Base-by-base conservation (phyloP, 331 rosid species). In the Quercus tomentella region DNA sequence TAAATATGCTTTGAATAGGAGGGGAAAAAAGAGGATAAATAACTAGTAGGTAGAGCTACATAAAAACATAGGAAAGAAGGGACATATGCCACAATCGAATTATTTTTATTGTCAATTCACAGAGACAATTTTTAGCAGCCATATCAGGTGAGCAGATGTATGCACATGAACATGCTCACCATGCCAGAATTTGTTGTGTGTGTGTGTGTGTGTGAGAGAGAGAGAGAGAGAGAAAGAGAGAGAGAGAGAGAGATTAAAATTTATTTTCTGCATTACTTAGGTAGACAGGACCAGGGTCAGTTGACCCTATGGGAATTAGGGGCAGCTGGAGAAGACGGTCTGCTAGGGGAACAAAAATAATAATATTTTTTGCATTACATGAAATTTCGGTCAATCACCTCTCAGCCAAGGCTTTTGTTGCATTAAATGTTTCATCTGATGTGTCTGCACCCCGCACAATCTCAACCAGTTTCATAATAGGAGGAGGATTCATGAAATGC, bases 401-500 rank as follows among this genome's bases (percentile, higher is more conserved):
- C 83, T 84, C 86, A 3, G 97, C 89, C 83, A 94, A 86, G 55
- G 89, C 83, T 92, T 91, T 92, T 30, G 91, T 89, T 22, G 85
- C 82, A 55, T 78, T 74, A 67, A 91, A 92, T 33, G 97, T 92
- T 74, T 91, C 84, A 12, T 94, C 87, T 20, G 97, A 92, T 78
- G 97, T 94, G 85, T 89, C 90, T 3, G 92, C 92, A 4, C 97
- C 96, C 69, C 92, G 89, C 18, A 94, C 83, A 66, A 94, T 92
- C 89, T 94, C 98, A 35, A 94, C 91, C 82, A 94, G 84, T 74
- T 91, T 92, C 98, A 91, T 94, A 56, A 91, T 56, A 61, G 93
- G 97, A 21, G 97, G 97, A 51, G 98, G 97, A 77, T 94, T 92
- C 97, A 94, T 89, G 79, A 94, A 94, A 87, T 94, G 98, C 98